Conservation (phyloP, 305 asterid species). For the Fraxinus floribunda region DNA sequence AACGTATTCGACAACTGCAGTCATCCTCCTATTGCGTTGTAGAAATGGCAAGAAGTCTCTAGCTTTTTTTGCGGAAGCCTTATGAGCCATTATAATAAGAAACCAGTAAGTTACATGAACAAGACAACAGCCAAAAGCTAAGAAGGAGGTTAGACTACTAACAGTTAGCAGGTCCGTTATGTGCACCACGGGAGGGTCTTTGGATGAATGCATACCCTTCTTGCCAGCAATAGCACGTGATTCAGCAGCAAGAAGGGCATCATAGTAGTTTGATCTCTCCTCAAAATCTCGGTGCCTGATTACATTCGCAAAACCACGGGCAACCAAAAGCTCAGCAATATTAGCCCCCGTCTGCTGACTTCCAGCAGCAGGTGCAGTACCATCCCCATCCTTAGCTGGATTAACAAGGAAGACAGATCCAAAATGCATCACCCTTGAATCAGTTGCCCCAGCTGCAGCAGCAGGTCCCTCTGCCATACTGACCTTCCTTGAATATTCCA, state of each 20-base stretch:
- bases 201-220: constrained; percentile 86
- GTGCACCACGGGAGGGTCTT: constrained; percentile 88
- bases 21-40: constrained; percentile 86
- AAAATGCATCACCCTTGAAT: constrained; percentile 88
- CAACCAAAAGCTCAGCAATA: constrained; percentile 84
- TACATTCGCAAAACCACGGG: constrained; percentile 88
- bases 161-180: constrained; percentile 81
- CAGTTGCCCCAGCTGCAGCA: constrained; percentile 49
- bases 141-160: constrained; percentile 35
- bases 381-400: constrained; percentile 69
- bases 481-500: constrained; percentile 96
- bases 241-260: constrained; percentile 84
- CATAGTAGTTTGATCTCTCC: constrained; percentile 91
- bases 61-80: constrained; percentile 85
- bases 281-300: constrained; percentile 97
- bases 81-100: constrained; percentile 15
- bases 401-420: constrained; percentile 81
- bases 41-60: constrained; percentile 86
- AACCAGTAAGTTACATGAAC: constrained; percentile 5
- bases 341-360: constrained; percentile 63
- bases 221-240: constrained; percentile 82
- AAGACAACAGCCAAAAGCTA: not conserved
- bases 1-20: constrained; percentile 91
- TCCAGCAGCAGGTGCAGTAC: constrained; percentile 51
- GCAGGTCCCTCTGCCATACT: constrained; percentile 64